phyloP scores from a whole-genome alignment of 768 basidiomycete species.

The Collybia sp. region DNA sequence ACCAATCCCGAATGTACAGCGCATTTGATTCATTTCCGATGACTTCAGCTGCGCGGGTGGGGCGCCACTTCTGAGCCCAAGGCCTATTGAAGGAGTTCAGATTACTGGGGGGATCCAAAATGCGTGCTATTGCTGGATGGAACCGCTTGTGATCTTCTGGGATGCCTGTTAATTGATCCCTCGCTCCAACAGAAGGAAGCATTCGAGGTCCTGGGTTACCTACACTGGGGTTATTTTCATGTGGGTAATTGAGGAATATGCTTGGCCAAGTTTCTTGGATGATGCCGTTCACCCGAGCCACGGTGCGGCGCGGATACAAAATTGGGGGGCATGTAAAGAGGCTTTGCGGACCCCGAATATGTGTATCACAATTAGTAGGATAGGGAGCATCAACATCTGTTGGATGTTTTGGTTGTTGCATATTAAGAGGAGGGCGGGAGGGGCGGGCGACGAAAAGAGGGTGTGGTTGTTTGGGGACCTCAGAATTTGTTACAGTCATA shows the following conservation, averaged over 20 bases:
- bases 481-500: constrained; percentile 6
- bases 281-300: background rate
- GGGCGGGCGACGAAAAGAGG: constrained; percentile 40
- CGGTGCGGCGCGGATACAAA: constrained; percentile 7
- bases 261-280: background rate
- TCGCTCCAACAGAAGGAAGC: constrained; percentile 3
- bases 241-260: no score
- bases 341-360: constrained; percentile 56
- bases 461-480: constrained; percentile 27
- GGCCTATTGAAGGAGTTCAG: constrained; percentile 27
- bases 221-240: no score
- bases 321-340: constrained; percentile 16
- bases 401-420: background rate
- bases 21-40: constrained; percentile 75
- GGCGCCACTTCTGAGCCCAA: constrained; percentile 78
- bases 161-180: constrained; percentile 16
- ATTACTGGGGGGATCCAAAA: constrained; percentile 8
- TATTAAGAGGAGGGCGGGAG: constrained; percentile 8
- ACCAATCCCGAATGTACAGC: constrained; percentile 73
- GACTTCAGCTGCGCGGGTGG: constrained; percentile 66
- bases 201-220: background rate
- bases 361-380: constrained; percentile 49
- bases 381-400: constrained; percentile 29
- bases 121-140: constrained; percentile 49
- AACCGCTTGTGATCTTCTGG: constrained; percentile 25